Percentiles rank a stretch among this genome's conserved stretches.
These are phyloP conservation scores for Paracorniculantispora psalliotae DNA, from an alignment of 2,329 filamentous ascomycete species.

Conservation along the genomic window DNA sequence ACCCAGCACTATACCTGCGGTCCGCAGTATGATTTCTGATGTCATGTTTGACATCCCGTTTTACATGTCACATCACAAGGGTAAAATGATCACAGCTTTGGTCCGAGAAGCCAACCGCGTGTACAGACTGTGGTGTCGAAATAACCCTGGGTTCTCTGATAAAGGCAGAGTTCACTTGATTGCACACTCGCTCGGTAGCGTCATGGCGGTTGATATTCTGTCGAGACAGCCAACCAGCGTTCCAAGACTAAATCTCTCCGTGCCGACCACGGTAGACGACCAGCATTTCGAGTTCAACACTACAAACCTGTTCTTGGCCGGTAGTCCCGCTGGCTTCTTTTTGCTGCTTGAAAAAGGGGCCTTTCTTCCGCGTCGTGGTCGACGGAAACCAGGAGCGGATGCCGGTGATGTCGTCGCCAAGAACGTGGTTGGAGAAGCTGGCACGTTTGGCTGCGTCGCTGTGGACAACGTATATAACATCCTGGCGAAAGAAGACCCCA, in stretches of 20 bases:
- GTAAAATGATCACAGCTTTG: slow-evolving; percentile 87
- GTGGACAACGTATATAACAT: slow-evolving; percentile 98
- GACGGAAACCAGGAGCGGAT: slow-evolving; percentile 70
- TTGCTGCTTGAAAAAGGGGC: slow-evolving; percentile 70
- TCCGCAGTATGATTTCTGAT: slow-evolving; percentile 92
- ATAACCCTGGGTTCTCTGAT: slow-evolving; percentile 81
- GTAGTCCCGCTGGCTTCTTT: slow-evolving; percentile 90
- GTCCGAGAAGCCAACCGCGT: slow-evolving; percentile 89
- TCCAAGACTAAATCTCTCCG: slow-evolving; percentile 44
- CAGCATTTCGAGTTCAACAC: slow-evolving; percentile 87
- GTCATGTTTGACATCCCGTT: slow-evolving; percentile 99
- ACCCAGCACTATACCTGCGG: slow-evolving; percentile 79
- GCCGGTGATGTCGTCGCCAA: slow-evolving; percentile 50
- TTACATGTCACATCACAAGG: slow-evolving; percentile 93
- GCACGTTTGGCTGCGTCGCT: slow-evolving; percentile 82
- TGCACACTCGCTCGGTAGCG: slow-evolving; percentile 88
- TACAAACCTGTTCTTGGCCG: slow-evolving; percentile 80
- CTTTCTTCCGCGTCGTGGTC: slow-evolving; percentile 71
- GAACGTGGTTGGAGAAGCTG: slow-evolving; percentile 69
- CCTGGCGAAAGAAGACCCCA: slow-evolving; percentile 65
- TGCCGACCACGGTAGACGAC: slow-evolving; percentile 34
- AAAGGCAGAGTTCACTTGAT: slow-evolving; percentile 85
- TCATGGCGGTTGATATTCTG: slow-evolving; percentile 89
- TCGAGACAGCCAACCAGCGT: slow-evolving; percentile 78
- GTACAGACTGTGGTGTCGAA: slow-evolving; percentile 90